Base-by-base conservation (phyloP, 2,329 filamentous ascomycete species). In the Cladophialophora yegresii region DNA sequence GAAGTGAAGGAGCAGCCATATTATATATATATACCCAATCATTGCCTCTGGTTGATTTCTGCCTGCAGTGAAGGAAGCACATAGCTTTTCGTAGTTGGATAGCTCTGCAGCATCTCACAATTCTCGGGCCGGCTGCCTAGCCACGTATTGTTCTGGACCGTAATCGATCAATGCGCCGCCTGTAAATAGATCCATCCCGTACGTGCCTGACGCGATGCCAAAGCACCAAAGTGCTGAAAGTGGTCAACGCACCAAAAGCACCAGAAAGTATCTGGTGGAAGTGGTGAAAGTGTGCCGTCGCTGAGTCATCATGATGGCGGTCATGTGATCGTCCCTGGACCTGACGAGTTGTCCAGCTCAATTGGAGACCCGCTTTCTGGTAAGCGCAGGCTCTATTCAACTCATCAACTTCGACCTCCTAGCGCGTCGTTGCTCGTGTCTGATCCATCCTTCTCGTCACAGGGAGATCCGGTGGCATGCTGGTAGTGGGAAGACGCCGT, bases 1-100 rank as follows among this genome's bases (percentile, higher is more conserved):
- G 71, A 80, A 78, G 71, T 79, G 72, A 71, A 50, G 47, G 47
- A 53, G 36, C 36, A 40, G 36, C 36, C 36, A n/a, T 43, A n/a
- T n/a, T n/a, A n/a, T 43, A 43, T n/a, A 43, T 7, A 33, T 28
- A 54, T 54, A 54, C 51, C 51, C 51, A 32, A 30, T 23, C 22
- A 51, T 23, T 23, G 26, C 22, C 22, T 51, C 36, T 28, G 4
- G 36, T 51, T 20, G 47, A 28, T 54, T 54, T 54, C 51, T 26
- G 51, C 51, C 51, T 54, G 51, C 47, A 51, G 47, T 12, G 22
- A 28, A 20, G 51, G 10, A 28, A 43, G 36, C 36, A n/a, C 23
- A 54, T 54, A 54, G 28, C 51, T 4, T 54, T 10, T 54, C 23
- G 28, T 28, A 30, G 30, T 13, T 54, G n/a, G 1, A n/a, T n/a